These are phyloP conservation scores for Penicillium sp. DNA, from an alignment of 2,329 filamentous ascomycete genomes.

Conservation along the genomic window DNA sequence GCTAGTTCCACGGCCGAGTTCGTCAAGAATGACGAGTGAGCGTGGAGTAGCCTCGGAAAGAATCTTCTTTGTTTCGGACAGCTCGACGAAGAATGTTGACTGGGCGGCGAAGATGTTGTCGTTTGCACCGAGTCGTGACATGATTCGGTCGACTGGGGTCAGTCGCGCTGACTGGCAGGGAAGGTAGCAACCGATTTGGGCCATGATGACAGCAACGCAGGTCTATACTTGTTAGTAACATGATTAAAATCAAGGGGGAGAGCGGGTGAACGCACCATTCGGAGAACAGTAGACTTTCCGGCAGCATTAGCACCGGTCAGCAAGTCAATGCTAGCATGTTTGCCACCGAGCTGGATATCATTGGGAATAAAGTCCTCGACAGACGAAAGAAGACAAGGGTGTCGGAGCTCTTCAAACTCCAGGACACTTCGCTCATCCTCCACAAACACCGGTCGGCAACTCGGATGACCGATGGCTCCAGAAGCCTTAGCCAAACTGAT, in stretches of 20 bases:
- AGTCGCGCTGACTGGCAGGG: conserved; percentile 78
- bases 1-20: conserved; percentile 89
- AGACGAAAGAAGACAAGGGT: conserved; percentile 88
- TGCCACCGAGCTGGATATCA: conserved; percentile 81
- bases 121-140: conserved; percentile 95
- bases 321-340: conserved; percentile 78
- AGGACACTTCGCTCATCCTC: conserved; percentile 80
- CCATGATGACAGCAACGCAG: conserved; percentile 94
- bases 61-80: conserved; percentile 98
- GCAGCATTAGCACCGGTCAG: conserved; percentile 96
- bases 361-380: conserved; percentile 97
- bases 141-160: conserved; percentile 93
- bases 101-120: conserved; percentile 99
- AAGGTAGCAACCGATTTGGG: conserved; percentile 91
- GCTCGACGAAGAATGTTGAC: conserved; percentile 96
- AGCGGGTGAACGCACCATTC: conserved; percentile 69
- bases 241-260: neutral
- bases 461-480: conserved; percentile 75
- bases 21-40: conserved; percentile 93
- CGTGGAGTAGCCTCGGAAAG: conserved; percentile 89
- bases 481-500: conserved; percentile 92
- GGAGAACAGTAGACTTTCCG: conserved; percentile 91
- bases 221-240: conserved; percentile 56
- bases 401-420: conserved; percentile 89
- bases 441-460: conserved; percentile 84